Base-by-base conservation (phyloP, 192 early-diverging fungal species). In the Backusella mclennaniae region DNA sequence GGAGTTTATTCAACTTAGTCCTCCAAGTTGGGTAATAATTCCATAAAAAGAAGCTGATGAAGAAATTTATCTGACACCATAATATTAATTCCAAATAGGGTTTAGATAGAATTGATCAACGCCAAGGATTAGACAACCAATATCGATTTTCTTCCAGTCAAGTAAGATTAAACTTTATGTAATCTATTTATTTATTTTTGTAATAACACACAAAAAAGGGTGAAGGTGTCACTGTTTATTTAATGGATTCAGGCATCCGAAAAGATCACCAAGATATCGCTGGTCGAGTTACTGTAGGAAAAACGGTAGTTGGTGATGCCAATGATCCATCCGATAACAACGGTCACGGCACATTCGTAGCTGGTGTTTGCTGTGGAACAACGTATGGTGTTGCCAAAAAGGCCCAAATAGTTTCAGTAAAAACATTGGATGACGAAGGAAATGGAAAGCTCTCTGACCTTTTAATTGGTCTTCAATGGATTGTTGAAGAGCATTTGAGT, bases 221-320 rank as follows among this genome's bases (percentile, higher is more conserved):
- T 35, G 84, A 90, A 12, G 94, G 93, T 68, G 91, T 96, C 70
- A 93, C 93, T n/a, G 93, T 93, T 36, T 98, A 96, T 86, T 91
- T 99, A 8, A 91, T 99, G 36, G 97, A 99, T 87, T 97, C 97
- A 8, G 87, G 88, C 41, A 81, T 89, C 8, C 77, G 78, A 21
- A 78, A 75, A 36, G 73, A 77, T 12, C 87, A 87, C 49, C 67
- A 76, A 19, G 88, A 89, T 56, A 87, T 89, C 53, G 82, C 69
- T 33, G 88, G 88, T 29, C 77, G 88, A 69, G 87, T 88, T 5
- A 66, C 49, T 19, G 78, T 81, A 46, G 87, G 88, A 31, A 74
- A 79, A 26, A 80, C 80, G 0, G 82, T 87, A 42, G 75, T 83
- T 31, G 82, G 84, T 39, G 79, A 85, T 19, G 46, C 46, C 2